Percentiles rank a stretch among this genome's conserved stretches.
These are phyloP conservation scores for Fraxinus nigra DNA, from an alignment of 305 asterid species.

Conservation along the genomic window DNA sequence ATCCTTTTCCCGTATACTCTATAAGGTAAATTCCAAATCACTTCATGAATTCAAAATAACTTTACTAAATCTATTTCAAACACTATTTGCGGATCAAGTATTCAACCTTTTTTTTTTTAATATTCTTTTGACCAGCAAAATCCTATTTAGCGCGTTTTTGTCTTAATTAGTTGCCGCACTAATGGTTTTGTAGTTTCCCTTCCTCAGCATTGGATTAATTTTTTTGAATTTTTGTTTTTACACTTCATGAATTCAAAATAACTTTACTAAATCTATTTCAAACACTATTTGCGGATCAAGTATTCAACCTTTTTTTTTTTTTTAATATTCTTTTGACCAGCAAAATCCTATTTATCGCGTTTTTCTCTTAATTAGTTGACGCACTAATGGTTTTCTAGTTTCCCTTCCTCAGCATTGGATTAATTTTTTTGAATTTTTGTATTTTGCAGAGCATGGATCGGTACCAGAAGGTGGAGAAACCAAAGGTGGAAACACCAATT, in stretches of 20 bases:
- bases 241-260: neutral
- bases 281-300: neutral
- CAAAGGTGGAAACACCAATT: conserved; percentile 73
- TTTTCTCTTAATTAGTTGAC: neutral
- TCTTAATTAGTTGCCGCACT: neutral
- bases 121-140: neutral
- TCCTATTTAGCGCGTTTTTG: neutral
- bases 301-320: neutral
- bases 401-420: neutral
- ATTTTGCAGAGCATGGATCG: conserved; percentile 66
- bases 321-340: neutral
- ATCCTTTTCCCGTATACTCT: conserved; percentile 10
- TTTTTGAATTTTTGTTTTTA: neutral
- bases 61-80: neutral
- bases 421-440: neutral
- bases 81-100: neutral
- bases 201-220: too few species aligned
- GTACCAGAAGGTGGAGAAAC: conserved; percentile 93
- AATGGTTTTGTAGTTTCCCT: neutral
- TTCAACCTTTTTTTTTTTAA: neutral
- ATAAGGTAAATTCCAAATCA: neutral
- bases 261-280: neutral
- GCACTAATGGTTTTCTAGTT: neutral
- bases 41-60: neutral
- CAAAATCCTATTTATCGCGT: neutral